A percentile compares a stretch with the other conserved stretches of the same genome.
Conservation (phyloP, 768 basidiomycete genomes). For the Gelatoporia subvermispora region DNA sequence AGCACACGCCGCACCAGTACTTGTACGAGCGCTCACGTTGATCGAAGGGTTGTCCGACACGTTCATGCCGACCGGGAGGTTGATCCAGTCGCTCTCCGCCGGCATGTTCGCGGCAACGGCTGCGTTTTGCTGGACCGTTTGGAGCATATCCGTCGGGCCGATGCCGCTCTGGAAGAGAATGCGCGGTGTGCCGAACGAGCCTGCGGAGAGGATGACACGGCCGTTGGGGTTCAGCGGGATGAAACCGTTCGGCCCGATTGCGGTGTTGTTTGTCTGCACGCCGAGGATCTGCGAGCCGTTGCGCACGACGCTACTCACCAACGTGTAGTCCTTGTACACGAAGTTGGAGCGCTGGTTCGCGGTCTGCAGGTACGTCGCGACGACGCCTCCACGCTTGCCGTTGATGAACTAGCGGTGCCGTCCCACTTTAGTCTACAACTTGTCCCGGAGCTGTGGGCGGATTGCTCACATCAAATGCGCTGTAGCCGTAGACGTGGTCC, state of each 20-base stretch:
- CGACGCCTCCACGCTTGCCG: slow-evolving; percentile 46
- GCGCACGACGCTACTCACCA: slow-evolving; percentile 49
- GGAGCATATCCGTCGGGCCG: slow-evolving; percentile 55
- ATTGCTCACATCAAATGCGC: slow-evolving; percentile 24
- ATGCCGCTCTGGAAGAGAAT: slow-evolving; percentile 60
- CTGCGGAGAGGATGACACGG: slow-evolving; percentile 58
- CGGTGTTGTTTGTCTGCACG: slow-evolving; percentile 56
- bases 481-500: slow-evolving; percentile 58
- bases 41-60: slow-evolving; percentile 62
- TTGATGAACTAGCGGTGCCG: slow-evolving; percentile 19
- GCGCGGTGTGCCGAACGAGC: slow-evolving; percentile 51
- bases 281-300: slow-evolving; percentile 52
- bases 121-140: slow-evolving; percentile 42
- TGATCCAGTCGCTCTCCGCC: slow-evolving; percentile 44
- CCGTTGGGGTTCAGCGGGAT: slow-evolving; percentile 49
- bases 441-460: slow-evolving; percentile 4
- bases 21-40: slow-evolving; percentile 34
- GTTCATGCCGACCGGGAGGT: slow-evolving; percentile 54
- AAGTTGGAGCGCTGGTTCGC: slow-evolving; percentile 49
- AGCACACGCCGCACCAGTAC: neutral
- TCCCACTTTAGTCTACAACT: too few relatives aligned
- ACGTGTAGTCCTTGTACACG: slow-evolving; percentile 42
- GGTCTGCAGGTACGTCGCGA: slow-evolving; percentile 57
- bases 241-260: slow-evolving; percentile 50
- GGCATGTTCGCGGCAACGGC: slow-evolving; percentile 44